Percentiles rank a stretch among this genome's conserved stretches.
phyloP scores from a whole-genome alignment of 2,329 filamentous ascomycete genomes.

The Hypomyces rosellus region DNA sequence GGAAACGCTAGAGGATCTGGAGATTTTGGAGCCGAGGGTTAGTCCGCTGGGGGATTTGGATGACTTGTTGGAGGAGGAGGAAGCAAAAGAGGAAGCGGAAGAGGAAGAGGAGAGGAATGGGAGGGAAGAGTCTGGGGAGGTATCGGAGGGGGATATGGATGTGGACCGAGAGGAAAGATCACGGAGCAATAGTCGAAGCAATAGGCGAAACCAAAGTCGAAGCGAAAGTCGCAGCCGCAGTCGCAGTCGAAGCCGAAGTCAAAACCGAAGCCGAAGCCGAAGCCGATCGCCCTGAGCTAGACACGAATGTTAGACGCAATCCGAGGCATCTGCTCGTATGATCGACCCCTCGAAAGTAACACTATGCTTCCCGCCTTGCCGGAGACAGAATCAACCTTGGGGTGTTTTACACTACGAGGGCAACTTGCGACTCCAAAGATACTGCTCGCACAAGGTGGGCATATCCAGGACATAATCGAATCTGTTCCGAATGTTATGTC shows the following conservation, averaged over 20 bases:
- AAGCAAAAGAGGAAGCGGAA: slow-evolving; percentile 42
- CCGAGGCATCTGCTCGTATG: too few relatives aligned
- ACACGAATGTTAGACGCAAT: not conserved
- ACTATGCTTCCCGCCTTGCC: too few relatives aligned
- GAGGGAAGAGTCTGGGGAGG: slow-evolving; percentile 37
- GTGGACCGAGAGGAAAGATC: slow-evolving; percentile 26
- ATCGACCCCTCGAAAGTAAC: too few relatives aligned
- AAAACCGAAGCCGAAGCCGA: slow-evolving; percentile 7
- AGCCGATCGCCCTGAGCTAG: slow-evolving; percentile 24
- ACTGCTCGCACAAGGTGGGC: too few relatives aligned
- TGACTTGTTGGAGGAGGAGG: slow-evolving; percentile 58
- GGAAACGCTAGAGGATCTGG: slow-evolving; percentile 79
- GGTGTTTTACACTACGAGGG: too few relatives aligned
- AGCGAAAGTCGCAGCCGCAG: slow-evolving; percentile 14
- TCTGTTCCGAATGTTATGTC: too few relatives aligned
- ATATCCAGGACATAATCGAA: too few relatives aligned
- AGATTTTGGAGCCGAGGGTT: slow-evolving; percentile 75
- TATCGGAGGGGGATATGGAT: slow-evolving; percentile 33
- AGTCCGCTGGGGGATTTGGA: slow-evolving; percentile 80
- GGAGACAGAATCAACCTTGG: too few relatives aligned
- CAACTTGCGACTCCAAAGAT: too few relatives aligned
- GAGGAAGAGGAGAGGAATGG: slow-evolving; percentile 20
- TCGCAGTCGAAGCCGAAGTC: slow-evolving; percentile 18
- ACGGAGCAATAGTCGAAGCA: slow-evolving; percentile 10
- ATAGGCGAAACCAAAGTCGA: slow-evolving; percentile 7